Evolutionary conservation across 306 rosid species (phyloP).

Genomic region (Medicago arabica): DNA sequence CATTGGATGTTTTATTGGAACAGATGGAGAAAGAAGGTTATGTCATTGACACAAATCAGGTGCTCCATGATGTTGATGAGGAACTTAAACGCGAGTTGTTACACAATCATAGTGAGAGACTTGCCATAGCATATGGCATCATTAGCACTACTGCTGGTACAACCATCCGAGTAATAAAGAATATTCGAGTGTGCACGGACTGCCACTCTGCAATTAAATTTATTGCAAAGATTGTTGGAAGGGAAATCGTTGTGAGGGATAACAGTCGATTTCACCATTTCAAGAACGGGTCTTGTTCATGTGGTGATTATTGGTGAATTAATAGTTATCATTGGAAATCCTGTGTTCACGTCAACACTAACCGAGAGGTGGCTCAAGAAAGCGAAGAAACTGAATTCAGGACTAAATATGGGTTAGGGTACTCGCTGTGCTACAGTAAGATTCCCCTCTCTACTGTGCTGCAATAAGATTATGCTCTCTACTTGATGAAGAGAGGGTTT

Average conservation of each 20-base stretch:
- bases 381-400: slow-evolving; percentile 8
- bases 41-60: slow-evolving; percentile 68
- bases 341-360: neutral
- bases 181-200: slow-evolving; percentile 75
- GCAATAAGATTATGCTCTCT: slow-evolving; percentile 25
- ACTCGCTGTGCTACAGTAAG: neutral
- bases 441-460: slow-evolving; percentile 12
- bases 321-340: slow-evolving; percentile 1
- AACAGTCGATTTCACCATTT: slow-evolving; percentile 92
- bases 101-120: slow-evolving; percentile 79
- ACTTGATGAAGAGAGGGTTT: slow-evolving; percentile 26
- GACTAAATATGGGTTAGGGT: neutral
- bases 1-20: slow-evolving; percentile 66
- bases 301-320: slow-evolving; percentile 75
- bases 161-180: slow-evolving; percentile 79
- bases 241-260: slow-evolving; percentile 89
- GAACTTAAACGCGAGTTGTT: slow-evolving; percentile 69
- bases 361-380: slow-evolving; percentile 28
- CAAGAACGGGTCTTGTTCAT: slow-evolving; percentile 64
- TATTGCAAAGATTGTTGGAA: slow-evolving; percentile 72
- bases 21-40: slow-evolving; percentile 80
- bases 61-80: slow-evolving; percentile 79
- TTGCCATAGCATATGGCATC: slow-evolving; percentile 88
- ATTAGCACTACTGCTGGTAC: slow-evolving; percentile 78
- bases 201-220: slow-evolving; percentile 79